A percentile compares a stretch with the other conserved stretches of the same genome.
Evolutionary conservation across 352 stramenopile species (phyloP).

Genomic region (Globisporangium spinosum): DNA sequence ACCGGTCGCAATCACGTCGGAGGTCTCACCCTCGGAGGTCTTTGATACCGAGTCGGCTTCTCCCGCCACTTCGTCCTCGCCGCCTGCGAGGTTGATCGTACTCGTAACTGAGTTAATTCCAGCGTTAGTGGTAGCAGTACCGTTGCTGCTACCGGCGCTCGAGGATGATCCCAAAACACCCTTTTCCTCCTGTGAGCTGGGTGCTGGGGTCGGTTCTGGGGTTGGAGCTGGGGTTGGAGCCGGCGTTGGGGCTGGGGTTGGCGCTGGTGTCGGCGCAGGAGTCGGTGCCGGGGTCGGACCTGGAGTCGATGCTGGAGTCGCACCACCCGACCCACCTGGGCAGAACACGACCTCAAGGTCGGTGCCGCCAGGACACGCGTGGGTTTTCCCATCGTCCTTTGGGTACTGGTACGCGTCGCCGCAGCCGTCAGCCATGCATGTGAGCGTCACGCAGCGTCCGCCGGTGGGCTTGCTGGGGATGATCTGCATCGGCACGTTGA

Average conservation of each 20-base stretch:
- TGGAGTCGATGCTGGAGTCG: constrained; percentile 18
- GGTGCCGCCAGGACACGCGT: constrained; percentile 38
- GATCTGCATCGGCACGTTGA: constrained; percentile 70
- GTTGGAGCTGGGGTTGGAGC: constrained; percentile 16
- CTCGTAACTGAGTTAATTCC: constrained; percentile 1
- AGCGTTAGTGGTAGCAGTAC: neutral
- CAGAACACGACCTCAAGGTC: constrained; percentile 62
- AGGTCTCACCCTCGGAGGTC: neutral
- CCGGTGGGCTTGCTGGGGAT: constrained; percentile 30
- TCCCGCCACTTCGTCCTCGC: constrained; percentile 10
- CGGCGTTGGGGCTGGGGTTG: constrained; percentile 28
- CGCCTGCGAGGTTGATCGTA: constrained; percentile 1
- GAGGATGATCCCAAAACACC: constrained; percentile 11
- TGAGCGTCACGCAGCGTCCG: constrained; percentile 43
- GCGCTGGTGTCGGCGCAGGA: constrained; percentile 29
- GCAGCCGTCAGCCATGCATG: constrained; percentile 51
- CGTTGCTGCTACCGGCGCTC: constrained; percentile 3
- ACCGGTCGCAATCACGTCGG: constrained; percentile 21
- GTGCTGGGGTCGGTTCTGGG: neutral
- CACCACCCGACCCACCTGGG: constrained; percentile 36
- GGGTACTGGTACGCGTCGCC: constrained; percentile 59
- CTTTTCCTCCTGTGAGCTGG: constrained; percentile 17
- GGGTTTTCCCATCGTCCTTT: constrained; percentile 72
- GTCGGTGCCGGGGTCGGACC: constrained; percentile 22
- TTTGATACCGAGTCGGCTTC: constrained; percentile 1